phyloP scores from a whole-genome alignment of 202 grass and related monocot species.

The Zoysia matrella region DNA sequence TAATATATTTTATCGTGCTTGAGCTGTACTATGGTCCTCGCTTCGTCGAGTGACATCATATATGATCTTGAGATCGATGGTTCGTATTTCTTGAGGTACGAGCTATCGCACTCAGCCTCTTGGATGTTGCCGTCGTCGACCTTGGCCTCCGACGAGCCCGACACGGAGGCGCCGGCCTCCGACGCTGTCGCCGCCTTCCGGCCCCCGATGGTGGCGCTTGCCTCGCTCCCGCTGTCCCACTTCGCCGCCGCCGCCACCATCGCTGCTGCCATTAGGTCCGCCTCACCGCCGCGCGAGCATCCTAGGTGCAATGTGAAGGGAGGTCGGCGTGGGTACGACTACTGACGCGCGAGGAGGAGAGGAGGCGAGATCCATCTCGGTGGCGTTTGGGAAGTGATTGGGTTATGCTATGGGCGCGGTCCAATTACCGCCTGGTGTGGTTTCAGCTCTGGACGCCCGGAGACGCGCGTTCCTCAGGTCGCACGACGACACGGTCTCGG shows the following conservation, averaged over 20 bases:
- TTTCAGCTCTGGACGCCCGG: too few relatives aligned
- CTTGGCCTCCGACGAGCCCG: conserved; percentile 64
- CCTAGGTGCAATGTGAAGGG: conserved; percentile 22
- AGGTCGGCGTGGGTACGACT: background rate
- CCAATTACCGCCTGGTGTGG: too few relatives aligned
- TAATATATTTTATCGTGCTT: too few relatives aligned
- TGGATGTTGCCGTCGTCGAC: conserved; percentile 95
- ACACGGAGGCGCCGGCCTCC: conserved; percentile 47
- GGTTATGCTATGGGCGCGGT: too few relatives aligned
- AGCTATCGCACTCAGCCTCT: conserved; percentile 69
- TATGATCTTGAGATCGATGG: too few relatives aligned
- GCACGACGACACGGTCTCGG: too few relatives aligned
- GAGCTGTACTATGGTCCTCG: too few relatives aligned
- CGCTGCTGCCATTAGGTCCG: background rate
- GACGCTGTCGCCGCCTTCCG: conserved; percentile 44
- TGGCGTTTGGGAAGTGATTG: too few relatives aligned
- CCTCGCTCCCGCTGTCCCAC: conserved; percentile 52
- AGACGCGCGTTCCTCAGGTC: too few relatives aligned
- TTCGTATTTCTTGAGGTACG: too few relatives aligned
- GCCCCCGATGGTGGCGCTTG: conserved; percentile 7
- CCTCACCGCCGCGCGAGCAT: conserved; percentile 39
- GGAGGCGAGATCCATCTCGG: conserved; percentile 51
- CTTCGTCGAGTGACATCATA: too few relatives aligned
- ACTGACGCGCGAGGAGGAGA: background rate
- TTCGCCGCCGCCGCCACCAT: conserved; percentile 2